These are phyloP conservation scores for Macroventuria anomochaeta DNA, from an alignment of 2,329 filamentous ascomycete species.

Conservation along the genomic window DNA sequence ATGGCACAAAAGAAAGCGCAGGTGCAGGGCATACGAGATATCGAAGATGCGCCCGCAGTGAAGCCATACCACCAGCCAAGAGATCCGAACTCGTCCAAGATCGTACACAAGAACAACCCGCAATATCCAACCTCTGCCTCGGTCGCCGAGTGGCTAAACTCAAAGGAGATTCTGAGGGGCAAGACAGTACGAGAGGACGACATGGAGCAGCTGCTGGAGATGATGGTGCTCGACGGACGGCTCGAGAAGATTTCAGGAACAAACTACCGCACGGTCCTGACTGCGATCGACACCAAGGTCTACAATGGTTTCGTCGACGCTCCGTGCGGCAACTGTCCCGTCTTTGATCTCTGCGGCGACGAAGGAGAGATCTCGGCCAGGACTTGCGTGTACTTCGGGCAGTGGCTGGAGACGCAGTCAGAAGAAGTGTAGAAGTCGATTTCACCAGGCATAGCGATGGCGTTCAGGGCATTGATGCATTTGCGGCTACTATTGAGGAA, in stretches of 20 bases:
- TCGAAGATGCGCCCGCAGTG: slow-evolving; percentile 41
- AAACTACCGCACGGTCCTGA: slow-evolving; percentile 57
- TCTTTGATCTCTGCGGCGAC: slow-evolving; percentile 90
- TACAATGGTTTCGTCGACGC: slow-evolving; percentile 83
- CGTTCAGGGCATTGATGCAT: slow-evolving; percentile 27
- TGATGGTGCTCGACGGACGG: slow-evolving; percentile 86
- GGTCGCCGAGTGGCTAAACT: slow-evolving; percentile 76
- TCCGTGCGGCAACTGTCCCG: slow-evolving; percentile 89
- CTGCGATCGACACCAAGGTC: slow-evolving; percentile 51
- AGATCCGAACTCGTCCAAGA: slow-evolving; percentile 28
- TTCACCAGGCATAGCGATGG: slow-evolving; percentile 34
- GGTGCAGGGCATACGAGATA: slow-evolving; percentile 39
- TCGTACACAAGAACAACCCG: slow-evolving; percentile 68
- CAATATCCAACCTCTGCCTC: slow-evolving; percentile 81
- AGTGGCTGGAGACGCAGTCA: slow-evolving; percentile 68
- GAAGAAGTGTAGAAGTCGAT: slow-evolving; percentile 28
- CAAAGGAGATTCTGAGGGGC: slow-evolving; percentile 73
- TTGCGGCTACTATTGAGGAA: slow-evolving; percentile 14
- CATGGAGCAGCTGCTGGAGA: slow-evolving; percentile 83
- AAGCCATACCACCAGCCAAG: slow-evolving; percentile 33
- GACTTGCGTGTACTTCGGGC: slow-evolving; percentile 89
- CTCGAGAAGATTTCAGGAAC: slow-evolving; percentile 68
- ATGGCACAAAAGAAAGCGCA: slow-evolving; percentile 48
- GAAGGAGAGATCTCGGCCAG: slow-evolving; percentile 88
- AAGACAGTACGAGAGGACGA: slow-evolving; percentile 70